Evolutionary conservation across 2,329 filamentous ascomycete genomes (phyloP).

Genomic region (Cercospora zeae-maydis): DNA sequence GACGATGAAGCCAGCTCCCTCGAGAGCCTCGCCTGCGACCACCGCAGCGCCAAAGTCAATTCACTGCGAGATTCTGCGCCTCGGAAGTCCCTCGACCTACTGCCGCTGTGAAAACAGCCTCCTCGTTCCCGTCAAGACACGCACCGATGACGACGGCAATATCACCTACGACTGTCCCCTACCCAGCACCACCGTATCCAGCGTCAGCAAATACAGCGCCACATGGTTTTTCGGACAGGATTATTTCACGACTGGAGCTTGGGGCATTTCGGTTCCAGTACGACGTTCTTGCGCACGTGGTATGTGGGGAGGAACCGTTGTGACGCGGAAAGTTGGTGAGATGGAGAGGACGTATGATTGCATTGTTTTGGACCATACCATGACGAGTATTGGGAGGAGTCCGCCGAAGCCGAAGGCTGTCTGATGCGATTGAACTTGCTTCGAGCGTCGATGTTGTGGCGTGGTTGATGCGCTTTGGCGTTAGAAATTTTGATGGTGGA

Average conservation of each 20-base stretch:
- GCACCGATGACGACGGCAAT: background rate
- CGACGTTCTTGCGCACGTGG: background rate
- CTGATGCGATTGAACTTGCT: background rate
- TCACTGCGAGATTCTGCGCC: background rate
- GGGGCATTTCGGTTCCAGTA: background rate
- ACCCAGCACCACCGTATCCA: background rate
- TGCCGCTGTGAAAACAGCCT: background rate
- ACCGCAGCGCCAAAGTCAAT: background rate
- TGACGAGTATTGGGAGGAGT: background rate
- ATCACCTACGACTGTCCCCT: background rate
- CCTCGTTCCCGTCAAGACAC: background rate
- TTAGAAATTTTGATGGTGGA: background rate
- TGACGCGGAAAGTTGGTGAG: background rate
- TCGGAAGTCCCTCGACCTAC: background rate
- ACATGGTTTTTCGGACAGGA: background rate
- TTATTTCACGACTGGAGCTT: background rate
- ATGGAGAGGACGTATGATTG: background rate
- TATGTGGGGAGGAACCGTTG: background rate
- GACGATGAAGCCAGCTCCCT: background rate
- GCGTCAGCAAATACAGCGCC: background rate
- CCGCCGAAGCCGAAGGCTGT: background rate
- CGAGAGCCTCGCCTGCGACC: background rate
- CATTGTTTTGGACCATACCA: background rate
- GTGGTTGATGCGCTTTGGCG: no score
- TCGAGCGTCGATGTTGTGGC: background rate